Conservation (phyloP, 257 asterid species). For the Solanum clarkiae region DNA sequence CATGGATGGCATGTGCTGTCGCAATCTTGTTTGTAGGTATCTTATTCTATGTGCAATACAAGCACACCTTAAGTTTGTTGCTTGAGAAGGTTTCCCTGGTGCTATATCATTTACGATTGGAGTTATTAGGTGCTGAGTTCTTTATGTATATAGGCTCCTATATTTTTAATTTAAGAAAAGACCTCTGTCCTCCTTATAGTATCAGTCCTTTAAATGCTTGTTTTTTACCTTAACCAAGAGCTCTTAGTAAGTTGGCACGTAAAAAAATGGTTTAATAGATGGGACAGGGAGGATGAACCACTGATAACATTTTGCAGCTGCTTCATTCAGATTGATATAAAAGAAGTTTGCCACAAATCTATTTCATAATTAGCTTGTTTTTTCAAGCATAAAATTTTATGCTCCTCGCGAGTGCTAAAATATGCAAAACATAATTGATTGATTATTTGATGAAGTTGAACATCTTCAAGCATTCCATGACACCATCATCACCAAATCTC, state of each 20-base stretch:
- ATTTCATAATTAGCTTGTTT: background rate
- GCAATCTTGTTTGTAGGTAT: constrained; percentile 98
- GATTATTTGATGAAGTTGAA: background rate
- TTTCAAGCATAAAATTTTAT: background rate
- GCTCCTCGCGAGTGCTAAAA: background rate
- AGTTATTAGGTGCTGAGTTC: background rate
- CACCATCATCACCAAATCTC: background rate
- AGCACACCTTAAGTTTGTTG: background rate
- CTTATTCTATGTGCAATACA: constrained; percentile 31
- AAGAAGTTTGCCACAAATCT: background rate
- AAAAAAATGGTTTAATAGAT: background rate
- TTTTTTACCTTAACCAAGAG: background rate
- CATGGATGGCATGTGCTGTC: constrained; percentile 76
- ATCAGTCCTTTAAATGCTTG: background rate
- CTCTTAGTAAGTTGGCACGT: background rate
- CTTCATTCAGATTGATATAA: background rate
- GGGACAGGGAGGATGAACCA: background rate
- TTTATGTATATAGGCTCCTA: background rate
- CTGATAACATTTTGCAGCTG: background rate
- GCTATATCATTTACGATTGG: background rate
- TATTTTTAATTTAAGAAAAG: background rate
- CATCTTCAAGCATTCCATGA: background rate
- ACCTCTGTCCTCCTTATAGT: background rate
- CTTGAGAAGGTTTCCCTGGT: background rate
- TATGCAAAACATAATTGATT: background rate